Evolutionary conservation across 2,329 filamentous ascomycete species (phyloP), one percentile per base, ranked within the genome.

Genomic region (Lecanicillium sp.): DNA sequence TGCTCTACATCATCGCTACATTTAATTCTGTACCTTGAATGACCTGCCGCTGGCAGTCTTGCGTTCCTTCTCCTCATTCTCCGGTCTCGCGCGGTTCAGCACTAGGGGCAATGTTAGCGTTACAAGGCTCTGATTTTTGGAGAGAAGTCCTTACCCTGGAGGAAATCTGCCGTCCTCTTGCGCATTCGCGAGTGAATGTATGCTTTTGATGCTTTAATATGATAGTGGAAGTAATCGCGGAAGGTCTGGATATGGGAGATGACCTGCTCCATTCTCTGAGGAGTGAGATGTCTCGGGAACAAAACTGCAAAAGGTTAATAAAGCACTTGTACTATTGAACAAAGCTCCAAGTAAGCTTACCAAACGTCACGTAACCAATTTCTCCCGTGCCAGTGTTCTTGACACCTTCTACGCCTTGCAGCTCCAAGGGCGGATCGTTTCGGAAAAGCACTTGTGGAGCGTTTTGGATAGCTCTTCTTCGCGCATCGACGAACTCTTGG

Each of bases 241-340:
- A 98, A 98, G 12, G 92, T 99, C 67, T 99, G 94, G 54, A 99
- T 96, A 62, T 98, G 94, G 36, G 89, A 95, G 51, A 99, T 98
- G 59, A 94, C 89, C 49, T 95, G 89, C 44, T 85, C 83, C 68
- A 94, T 86, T 57, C 88, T 79, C 63, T 95, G 87, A 12, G 80
- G 79, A 12, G 88, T 90, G 48, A 99, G 72, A 63, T 99, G 94
- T 48, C 92, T 83, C 33, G 92, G 90, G 70, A 98, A 98, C 31
- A 98, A 75, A 34, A 96, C 92, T 94, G 43, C 2, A 28, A 16
- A 18, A 19, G 28, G 43, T 56, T 42, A 61, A 51, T 18, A 9
- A 34, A 34, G 13, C 20, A 8, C 2, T 29, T 6, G 11, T 7
- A 25, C 7, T 11, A 25, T 14, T 19, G 5, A 4, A 12, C 15